Base-by-base conservation (phyloP, 805 yeast genomes). In the Alloascoidea africana region DNA sequence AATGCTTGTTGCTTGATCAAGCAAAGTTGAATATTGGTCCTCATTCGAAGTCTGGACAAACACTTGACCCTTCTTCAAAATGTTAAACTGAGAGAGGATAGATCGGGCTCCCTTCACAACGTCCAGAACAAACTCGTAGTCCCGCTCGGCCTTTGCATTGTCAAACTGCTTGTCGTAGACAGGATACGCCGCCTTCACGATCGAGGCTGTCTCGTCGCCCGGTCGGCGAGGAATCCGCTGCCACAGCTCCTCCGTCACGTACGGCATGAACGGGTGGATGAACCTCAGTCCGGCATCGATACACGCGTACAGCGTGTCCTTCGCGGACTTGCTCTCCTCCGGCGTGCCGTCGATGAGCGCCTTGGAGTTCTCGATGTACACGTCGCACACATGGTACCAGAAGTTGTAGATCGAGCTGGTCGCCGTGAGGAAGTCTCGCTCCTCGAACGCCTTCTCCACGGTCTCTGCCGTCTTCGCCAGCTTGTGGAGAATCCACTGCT, bases 231-330 rank as follows among this genome's bases (percentile, higher is more conserved):
- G 97, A 53, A 91, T 66, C 62, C 97, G 83, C 66, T 91, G 98
- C 96, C 96, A 91, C 83, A 91, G 74, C 68, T 91, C 98, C 62
- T 91, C 98, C 36, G 97, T 79, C 47, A 91, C 66, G 56, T 74
- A 91, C 32, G 98, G 98, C 98, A 91, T 91, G 68, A 85, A 91
- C 57, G 98, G 98, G 56, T 89, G 97, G 49, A 89, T 91, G 64
- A 91, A 56, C 56, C 70, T 78, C 64, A 89, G 70, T 6, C 96
- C 96, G 47, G 81, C 82, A 53, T 91, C 97, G 48, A 89, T 68
- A 63, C 94, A 73, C 27, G 91, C 83, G 73, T 86, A 91, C 47
- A 91, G 68, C 16, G 97, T 91, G 58, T 89, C 93, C 64, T 79
- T 82, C 14, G 97, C 98, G 39, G 94, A 82, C 58, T 73, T 71